Percentiles rank a stretch among this genome's conserved stretches.
Conservation (phyloP, 2,329 filamentous ascomycete species). For the Alternaria hordeiaustralica region DNA sequence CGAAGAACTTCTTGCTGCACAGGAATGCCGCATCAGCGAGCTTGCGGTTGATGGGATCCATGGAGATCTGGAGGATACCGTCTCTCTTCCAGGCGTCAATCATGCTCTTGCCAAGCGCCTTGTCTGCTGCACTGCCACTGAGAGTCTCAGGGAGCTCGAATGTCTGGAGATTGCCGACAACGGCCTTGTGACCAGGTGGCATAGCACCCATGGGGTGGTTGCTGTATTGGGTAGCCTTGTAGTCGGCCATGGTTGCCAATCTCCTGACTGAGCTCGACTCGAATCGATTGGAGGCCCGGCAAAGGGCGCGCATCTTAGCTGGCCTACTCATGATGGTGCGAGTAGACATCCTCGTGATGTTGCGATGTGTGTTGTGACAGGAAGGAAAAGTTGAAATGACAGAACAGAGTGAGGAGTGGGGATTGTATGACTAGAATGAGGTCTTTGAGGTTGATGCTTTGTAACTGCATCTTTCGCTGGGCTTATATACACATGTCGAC, state of each 20-base stretch:
- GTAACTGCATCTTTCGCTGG: background rate
- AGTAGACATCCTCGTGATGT: background rate
- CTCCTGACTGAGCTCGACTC: background rate
- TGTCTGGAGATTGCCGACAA: constrained; percentile 6
- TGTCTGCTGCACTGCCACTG: constrained; percentile 9
- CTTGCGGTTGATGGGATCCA: constrained; percentile 16
- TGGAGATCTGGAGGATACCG: constrained; percentile 13
- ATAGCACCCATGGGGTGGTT: background rate
- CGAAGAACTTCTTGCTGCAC: constrained; percentile 13
- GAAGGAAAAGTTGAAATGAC: background rate
- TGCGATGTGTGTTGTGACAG: background rate
- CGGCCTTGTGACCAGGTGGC: constrained; percentile 8
- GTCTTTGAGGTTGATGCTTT: background rate
- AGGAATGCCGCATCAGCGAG: constrained; percentile 11
- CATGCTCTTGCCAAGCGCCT: constrained; percentile 12
- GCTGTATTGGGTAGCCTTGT: background rate
- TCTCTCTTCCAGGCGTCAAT: constrained; percentile 14
- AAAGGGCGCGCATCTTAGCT: background rate
- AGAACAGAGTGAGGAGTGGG: too few species aligned
- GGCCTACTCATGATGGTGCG: background rate
- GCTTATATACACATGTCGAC: constrained; percentile 5
- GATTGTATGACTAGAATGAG: background rate
- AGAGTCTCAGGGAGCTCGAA: constrained; percentile 10
- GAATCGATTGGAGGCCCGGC: too few species aligned
- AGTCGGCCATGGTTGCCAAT: background rate